Evolutionary conservation across 2,329 filamentous ascomycete species (phyloP), one percentile per base, ranked within the genome.

Genomic region (Neofusicoccum umdonicola): DNA sequence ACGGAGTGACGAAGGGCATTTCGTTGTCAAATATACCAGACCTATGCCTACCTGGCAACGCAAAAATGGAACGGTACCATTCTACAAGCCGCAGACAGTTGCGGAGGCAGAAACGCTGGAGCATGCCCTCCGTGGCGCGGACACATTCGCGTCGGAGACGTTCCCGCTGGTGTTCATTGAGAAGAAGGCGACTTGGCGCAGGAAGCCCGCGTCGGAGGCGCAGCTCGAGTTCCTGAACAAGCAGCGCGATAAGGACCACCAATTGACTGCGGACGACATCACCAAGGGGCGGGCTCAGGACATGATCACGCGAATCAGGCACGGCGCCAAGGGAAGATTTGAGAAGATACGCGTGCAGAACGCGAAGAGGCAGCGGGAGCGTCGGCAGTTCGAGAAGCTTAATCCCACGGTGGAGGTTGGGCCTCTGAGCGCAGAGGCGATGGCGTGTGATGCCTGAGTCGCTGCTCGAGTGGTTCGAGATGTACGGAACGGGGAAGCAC

Each of bases 241-340:
- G 71, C 71, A 88, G 3, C 82, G 88, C 8, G 77, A 77, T 0
- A 78, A 84, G 61, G 77, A 81, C n/a, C 79, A 87, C 34, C 79
- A 84, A 62, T 72, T 93, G 58, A 83, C 79, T 1, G 69, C 77
- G 0, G 78, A 79, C 0, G 83, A 88, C 34, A 71, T 96, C 65
- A 93, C 85, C 13, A 95, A 93, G 72, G 94, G 94, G 7, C 87
- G 87, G 73, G 93, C 93, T 4, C 85, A 85, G 4, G 93, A 97
- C 74, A 93, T 96, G 90, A 96, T 98, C 68, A 96, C 92, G 7
- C 96, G 96, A 77, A 74, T 97, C 67, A 94, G 90, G 75, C 90
- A 95, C 73, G 94, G 94, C 0, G 92, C 91, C 0, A 82, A 86
- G 81, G 76, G 90, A 78, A 67, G 86, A 79, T 79, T 70, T 39